Conservation (phyloP, 306 rosid species). For the Dalbergia cochinchinensis region DNA sequence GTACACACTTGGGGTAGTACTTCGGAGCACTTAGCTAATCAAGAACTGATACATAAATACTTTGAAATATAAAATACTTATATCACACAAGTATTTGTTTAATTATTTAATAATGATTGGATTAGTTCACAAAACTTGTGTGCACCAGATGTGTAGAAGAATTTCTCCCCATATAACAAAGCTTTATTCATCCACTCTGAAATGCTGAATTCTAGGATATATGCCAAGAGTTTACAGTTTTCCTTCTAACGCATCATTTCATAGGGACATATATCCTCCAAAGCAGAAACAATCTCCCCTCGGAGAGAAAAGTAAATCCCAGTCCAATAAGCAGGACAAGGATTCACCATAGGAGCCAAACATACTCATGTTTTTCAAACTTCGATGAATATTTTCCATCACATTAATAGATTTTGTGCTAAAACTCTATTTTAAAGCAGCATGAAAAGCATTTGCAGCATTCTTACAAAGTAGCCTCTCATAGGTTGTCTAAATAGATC, state of each 20-base stretch:
- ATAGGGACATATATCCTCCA: conserved; percentile 33
- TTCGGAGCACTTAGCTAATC: neutral
- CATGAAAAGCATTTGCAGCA: neutral
- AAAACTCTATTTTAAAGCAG: conserved; percentile 3
- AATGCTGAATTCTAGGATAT: conserved; percentile 36
- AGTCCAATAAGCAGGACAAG: conserved; percentile 28
- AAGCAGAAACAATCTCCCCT: conserved; percentile 16
- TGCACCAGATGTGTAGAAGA: neutral
- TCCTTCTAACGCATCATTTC: conserved; percentile 37
- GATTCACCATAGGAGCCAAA: conserved; percentile 33
- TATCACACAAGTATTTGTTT: neutral
- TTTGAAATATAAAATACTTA: too few relatives aligned
- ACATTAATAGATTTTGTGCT: conserved; percentile 1
- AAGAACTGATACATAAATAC: too few relatives aligned
- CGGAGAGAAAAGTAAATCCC: conserved; percentile 20
- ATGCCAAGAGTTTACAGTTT: conserved; percentile 20
- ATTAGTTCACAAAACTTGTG: neutral
- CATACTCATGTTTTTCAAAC: neutral
- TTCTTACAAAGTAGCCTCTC: conserved; percentile 20
- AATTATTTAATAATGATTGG: neutral
- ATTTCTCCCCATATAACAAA: neutral
- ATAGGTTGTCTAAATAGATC: neutral
- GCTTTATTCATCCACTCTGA: conserved; percentile 42
- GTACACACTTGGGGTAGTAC: neutral
- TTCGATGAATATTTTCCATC: conserved; percentile 29